Evolutionary conservation across 441 rosid species (phyloP), one percentile per base, ranked within the genome.

Genomic region (Rhodomyrtus psidioides): DNA sequence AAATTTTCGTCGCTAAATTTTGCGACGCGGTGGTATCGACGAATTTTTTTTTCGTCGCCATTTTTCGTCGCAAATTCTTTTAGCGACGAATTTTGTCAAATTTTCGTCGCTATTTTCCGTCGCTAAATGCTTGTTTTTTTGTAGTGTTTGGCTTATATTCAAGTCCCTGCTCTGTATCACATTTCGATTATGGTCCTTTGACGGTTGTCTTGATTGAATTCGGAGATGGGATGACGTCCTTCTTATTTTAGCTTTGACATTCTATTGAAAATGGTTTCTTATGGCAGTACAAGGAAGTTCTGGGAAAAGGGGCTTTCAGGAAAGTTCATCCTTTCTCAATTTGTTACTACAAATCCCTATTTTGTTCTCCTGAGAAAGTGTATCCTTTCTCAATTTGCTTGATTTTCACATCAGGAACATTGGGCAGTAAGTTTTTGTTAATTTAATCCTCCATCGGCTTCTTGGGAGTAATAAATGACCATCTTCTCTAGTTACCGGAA

Each of bases 291-390:
- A 93, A 91, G 86, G 93, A 91, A 88, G 91, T 94, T 89, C 91
- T 94, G 82, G 96, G 95, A 58, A 94, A 92, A 90, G 96, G 96
- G 51, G 94, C 96, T 83, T 93, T 93, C 91, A 94, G 93, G 86
- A 91, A 92, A 88, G 96, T 93, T 95, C 93, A 94, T 94, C 96
- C 94, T 91, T 92, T 74, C 87, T 56, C 51, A 26, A 6, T 83
- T 87, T 16, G 57, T 57, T 65, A 16, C 57, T 51, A 39, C 23
- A 6, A 2, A 24, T 82, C 58, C 59, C 42, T 53, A 83, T 26
- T 82, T 28, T 84, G 51, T 44, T 42, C n/a, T 49, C 46, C 21
- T 7, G 55, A 19, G 12, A 7, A 27, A n/a, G n/a, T n/a, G n/a
- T n/a, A n/a, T n/a, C n/a, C n/a, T n/a, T n/a, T n/a, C n/a, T n/a